Evolutionary conservation across 116 monocot genomes (phyloP), one percentile per base, ranked within the genome.

Genomic region (Cymodocea nodosa): DNA sequence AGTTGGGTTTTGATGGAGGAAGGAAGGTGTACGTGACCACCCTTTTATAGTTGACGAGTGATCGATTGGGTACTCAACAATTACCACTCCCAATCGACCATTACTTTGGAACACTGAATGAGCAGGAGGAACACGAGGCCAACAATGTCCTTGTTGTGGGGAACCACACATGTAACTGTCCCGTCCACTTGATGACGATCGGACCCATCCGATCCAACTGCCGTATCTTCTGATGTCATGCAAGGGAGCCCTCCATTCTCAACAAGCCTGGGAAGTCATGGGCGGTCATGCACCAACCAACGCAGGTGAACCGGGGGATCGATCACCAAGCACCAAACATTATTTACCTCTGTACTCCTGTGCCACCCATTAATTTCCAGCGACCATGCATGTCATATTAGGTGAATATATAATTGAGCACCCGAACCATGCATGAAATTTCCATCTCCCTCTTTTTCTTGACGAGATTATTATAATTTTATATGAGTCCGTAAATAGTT

Each of bases 131-230:
- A 4, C 3, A 8, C 6, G 25, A 59, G 17, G 67, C 34, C 67
- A 53, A 13, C 52, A 67, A 23, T 19, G 52, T 34, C 52, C 53
- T 53, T 34, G 35, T 30, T 54, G 67, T 54, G 63, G 63, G 63
- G 63, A 63, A 63, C 66, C 66, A 66, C 35, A 50, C 5, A 18
- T 54, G 6, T 15, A 50, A 64, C 62, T 20, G 18, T 62, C 36
- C 18, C 39, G 25, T n/a, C 39, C 37, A 36, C 36, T n/a, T 54
- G 20, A 19, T 4, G 54, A 54, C n/a, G 18, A n/a, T 54, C 19
- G n/a, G 18, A 17, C 54, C 54, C 3, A 3, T 54, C 54, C 6
- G 7, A 54, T 1, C 54, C 54, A 54, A 54, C 54, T 54, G 54
- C 54, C 54, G 20, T 54, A 54, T 18, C 54, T 16, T 30, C n/a